Percentiles rank a stretch among this genome's conserved stretches.
Evolutionary conservation across 139 green algal genomes (phyloP).

Genomic region (Chloropicon primus): DNA sequence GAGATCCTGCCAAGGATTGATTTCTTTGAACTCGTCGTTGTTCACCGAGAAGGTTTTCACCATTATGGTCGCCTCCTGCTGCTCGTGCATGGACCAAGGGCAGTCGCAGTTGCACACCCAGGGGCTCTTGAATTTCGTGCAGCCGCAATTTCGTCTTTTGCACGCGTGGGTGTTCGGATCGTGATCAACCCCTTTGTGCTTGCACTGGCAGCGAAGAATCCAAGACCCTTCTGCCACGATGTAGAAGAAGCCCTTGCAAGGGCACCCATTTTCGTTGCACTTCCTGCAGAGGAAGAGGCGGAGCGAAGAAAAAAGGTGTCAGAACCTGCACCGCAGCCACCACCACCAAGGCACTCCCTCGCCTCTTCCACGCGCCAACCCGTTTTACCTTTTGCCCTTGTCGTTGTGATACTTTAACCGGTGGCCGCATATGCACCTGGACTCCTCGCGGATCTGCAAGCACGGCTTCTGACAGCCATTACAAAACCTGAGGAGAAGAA

Average conservation of each 20-base stretch:
- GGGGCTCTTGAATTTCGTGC: slow-evolving; percentile 35
- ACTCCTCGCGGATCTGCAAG: slow-evolving; percentile 41
- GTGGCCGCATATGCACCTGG: slow-evolving; percentile 50
- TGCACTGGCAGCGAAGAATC: slow-evolving; percentile 46
- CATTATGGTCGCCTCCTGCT: slow-evolving; percentile 8
- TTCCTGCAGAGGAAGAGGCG: slow-evolving; percentile 8
- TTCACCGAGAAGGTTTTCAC: background rate
- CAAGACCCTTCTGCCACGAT: slow-evolving; percentile 57
- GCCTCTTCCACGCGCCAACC: background rate
- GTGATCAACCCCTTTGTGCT: slow-evolving; percentile 67
- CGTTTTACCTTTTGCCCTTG: background rate
- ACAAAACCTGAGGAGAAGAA: background rate
- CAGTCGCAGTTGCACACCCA: slow-evolving; percentile 75
- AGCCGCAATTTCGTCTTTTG: slow-evolving; percentile 31
- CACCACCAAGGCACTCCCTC: background rate
- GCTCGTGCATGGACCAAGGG: slow-evolving; percentile 40
- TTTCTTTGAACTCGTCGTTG: background rate
- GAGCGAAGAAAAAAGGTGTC: background rate
- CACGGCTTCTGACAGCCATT: slow-evolving; percentile 34
- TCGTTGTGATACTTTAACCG: slow-evolving; percentile 8
- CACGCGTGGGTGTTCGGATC: slow-evolving; percentile 35
- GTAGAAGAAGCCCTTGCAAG: slow-evolving; percentile 48
- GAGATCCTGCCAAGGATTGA: background rate
- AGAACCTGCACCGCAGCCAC: background rate
- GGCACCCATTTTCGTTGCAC: slow-evolving; percentile 32